Conservation (phyloP, 176 grass and related monocot genomes). For the Carex cristatella region DNA sequence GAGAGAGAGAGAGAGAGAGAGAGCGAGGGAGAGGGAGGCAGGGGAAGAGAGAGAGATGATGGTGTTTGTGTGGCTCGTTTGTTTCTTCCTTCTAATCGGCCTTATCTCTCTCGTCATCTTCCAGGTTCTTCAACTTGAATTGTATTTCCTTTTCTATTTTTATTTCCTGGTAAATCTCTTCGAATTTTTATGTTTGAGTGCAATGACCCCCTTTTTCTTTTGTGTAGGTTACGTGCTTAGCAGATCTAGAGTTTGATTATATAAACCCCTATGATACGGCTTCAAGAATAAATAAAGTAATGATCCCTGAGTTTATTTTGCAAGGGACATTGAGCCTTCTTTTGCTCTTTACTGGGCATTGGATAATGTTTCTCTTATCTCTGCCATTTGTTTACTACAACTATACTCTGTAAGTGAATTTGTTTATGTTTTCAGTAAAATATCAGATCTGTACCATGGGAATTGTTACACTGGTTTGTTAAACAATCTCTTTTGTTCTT, state of each 20-base stretch:
- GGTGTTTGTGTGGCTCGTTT: conserved; percentile 84
- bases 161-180: background rate
- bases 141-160: background rate
- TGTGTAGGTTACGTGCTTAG: conserved; percentile 83
- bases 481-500: background rate
- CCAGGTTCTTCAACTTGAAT: conserved; percentile 42
- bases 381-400: conserved; percentile 77
- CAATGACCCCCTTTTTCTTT: background rate
- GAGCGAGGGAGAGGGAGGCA: background rate
- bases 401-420: conserved; percentile 65
- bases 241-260: conserved; percentile 95
- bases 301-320: conserved; percentile 71
- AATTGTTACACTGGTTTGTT: background rate
- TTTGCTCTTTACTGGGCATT: conserved; percentile 80
- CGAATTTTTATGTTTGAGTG: conserved; percentile 2
- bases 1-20: background rate
- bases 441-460: background rate
- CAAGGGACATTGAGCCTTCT: conserved; percentile 61
- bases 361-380: conserved; percentile 79
- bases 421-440: background rate
- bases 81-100: conserved; percentile 78
- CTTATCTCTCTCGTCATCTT: conserved; percentile 92
- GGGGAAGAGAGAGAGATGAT: conserved; percentile 24
- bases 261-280: conserved; percentile 92
- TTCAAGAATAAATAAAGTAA: conserved; percentile 80